phyloP scores from a whole-genome alignment of 2,329 filamentous ascomycete species.

The Ascochyta lentis region DNA sequence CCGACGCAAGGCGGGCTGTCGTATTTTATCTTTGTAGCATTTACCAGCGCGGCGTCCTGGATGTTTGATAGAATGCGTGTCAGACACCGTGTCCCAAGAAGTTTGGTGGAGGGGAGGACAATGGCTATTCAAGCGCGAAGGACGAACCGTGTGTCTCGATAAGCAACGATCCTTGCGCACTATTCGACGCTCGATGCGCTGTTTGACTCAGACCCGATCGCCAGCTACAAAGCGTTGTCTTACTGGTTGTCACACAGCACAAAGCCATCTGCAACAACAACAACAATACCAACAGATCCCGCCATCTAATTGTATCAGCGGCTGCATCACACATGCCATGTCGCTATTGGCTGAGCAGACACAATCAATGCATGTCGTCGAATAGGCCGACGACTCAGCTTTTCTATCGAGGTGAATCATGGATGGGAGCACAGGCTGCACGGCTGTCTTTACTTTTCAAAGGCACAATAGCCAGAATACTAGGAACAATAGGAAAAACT shows the following conservation, averaged over 20 bases:
- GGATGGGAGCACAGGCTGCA: background rate
- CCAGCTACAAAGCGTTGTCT: constrained; percentile 1
- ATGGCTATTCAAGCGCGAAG: constrained; percentile 2
- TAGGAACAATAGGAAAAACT: constrained; percentile 9
- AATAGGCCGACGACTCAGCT: background rate
- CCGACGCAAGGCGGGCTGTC: background rate
- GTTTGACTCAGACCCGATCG: background rate
- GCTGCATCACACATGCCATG: background rate
- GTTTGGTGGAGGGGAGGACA: background rate
- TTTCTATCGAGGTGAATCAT: background rate
- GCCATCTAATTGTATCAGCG: constrained; percentile 1
- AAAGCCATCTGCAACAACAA: constrained; percentile 2
- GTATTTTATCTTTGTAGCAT: constrained; percentile 22
- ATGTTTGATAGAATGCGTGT: constrained; percentile 13
- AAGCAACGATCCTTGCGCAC: constrained; percentile 3
- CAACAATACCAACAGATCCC: constrained; percentile 11
- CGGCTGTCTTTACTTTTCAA: constrained; percentile 5
- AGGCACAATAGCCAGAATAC: constrained; percentile 3
- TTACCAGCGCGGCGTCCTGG: constrained; percentile 23
- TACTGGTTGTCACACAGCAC: constrained; percentile 1
- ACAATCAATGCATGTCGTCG: constrained; percentile 1
- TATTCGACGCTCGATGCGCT: constrained; percentile 1
- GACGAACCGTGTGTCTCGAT: constrained; percentile 2
- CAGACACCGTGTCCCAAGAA: constrained; percentile 6
- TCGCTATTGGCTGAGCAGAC: background rate